Evolutionary conservation across 768 basidiomycete genomes (phyloP).

Genomic region (Suillus hirtellus): DNA sequence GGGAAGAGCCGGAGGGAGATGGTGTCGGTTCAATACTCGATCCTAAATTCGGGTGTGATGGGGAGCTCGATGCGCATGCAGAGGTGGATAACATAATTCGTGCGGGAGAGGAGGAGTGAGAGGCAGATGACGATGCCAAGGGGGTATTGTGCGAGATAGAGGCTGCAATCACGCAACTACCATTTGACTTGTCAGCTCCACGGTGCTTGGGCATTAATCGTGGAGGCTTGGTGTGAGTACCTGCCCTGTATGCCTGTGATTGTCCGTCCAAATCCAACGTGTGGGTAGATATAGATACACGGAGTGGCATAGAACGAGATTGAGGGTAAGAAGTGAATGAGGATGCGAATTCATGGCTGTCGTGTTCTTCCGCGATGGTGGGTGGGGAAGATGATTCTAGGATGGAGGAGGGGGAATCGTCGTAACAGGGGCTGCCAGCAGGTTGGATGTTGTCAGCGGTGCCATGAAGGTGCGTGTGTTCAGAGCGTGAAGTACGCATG

Average conservation of each 20-base stretch:
- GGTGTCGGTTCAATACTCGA: neutral
- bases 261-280: conserved; percentile 9
- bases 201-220: conserved; percentile 24
- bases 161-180: conserved; percentile 4
- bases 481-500: conserved; percentile 3
- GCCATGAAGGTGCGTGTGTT: neutral
- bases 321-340: neutral
- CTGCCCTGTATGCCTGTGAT: conserved; percentile 15
- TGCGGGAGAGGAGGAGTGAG: neutral
- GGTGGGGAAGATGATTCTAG: neutral
- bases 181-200: conserved; percentile 15
- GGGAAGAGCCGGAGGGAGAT: conserved; percentile 4
- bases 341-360: neutral
- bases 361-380: neutral
- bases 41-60: neutral
- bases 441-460: neutral
- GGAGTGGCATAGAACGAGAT: conserved; percentile 4
- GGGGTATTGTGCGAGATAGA: conserved; percentile 3
- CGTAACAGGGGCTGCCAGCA: conserved; percentile 1
- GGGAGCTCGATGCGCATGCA: conserved; percentile 14
- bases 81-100: conserved; percentile 9
- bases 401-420: neutral
- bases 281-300: conserved; percentile 2
- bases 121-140: neutral
- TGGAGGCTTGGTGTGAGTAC: conserved; percentile 16